Evolutionary conservation across 768 basidiomycete species (phyloP), one percentile per base, ranked within the genome.

Genomic region (Nidula microcarpa): DNA sequence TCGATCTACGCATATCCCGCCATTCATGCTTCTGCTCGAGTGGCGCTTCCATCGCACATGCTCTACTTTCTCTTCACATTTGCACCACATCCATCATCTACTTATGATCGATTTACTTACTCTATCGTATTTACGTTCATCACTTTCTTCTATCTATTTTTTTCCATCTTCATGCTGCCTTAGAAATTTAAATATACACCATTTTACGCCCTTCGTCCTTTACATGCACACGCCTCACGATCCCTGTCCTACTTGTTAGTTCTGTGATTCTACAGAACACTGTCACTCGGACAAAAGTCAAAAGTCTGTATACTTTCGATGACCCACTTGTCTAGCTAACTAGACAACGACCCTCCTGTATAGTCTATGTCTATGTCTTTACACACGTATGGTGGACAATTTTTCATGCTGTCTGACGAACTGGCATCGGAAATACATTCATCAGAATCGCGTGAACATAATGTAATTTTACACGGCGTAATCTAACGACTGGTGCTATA

Each of bases 121-220:
- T 48, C 51, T 48, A 50, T 57, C 51, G 51, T 60, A 50, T 55
- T 57, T 55, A 59, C 52, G 52, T 56, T 54, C 51, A 51, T 52
- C 47, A 14, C 37, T 45, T 37, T 49, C 45, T 10, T 49, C 51
- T 52, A 51, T 37, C 47, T 56, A 46, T 43, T 49, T 55, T 51
- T 30, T 41, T 53, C 35, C 37, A 23, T 49, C 43, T 55, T 54
- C 43, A 47, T 46, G 3, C 10, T 10, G 13, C 11, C 10, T 14
- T 33, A 33, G 49, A 50, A 52, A 41, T 55, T 51, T 55, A 57
- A 52, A 51, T 57, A 56, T 51, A 56, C 53, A 50, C 49, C 50
- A 39, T 30, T 51, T 47, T 23, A 23, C 23, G 44, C 44, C 11
- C 23, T 46, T 14, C 44, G 18, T 46, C 23, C 23, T 46, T 46